Conservation (phyloP, 805 yeast genomes). For the Candida wancherniae region DNA sequence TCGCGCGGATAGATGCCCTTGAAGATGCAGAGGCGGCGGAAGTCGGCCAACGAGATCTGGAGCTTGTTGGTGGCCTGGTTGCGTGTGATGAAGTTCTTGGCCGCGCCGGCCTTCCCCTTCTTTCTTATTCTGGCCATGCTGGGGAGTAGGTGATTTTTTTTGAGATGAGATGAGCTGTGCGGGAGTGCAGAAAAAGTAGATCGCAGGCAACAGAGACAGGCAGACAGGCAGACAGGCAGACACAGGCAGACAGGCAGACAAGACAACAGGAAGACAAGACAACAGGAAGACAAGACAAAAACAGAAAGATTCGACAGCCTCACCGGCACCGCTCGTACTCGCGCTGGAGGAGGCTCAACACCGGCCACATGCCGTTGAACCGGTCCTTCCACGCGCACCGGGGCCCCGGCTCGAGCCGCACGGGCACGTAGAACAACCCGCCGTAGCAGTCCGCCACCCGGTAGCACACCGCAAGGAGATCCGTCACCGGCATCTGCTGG, state of each 20-base stretch:
- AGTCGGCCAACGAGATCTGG: conserved; percentile 93
- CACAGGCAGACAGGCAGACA: background rate
- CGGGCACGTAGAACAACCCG: conserved; percentile 24
- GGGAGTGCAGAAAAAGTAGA: background rate
- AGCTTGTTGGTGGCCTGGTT: conserved; percentile 89
- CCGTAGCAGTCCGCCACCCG: conserved; percentile 21
- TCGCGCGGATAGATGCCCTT: conserved; percentile 98
- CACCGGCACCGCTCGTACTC: conserved; percentile 10
- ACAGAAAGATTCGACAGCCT: background rate
- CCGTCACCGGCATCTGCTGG: conserved; percentile 23
- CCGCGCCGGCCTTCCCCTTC: conserved; percentile 83
- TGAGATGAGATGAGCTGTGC: too few relatives aligned
- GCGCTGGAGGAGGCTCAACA: conserved; percentile 18
- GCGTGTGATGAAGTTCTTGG: conserved; percentile 87
- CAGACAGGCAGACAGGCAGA: background rate
- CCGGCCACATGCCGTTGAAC: conserved; percentile 27
- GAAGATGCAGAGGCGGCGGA: conserved; percentile 94
- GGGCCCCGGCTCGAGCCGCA: conserved; percentile 2
- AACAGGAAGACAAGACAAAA: background rate
- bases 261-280: background rate
- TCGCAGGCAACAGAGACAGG: background rate
- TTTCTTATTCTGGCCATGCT: conserved; percentile 66
- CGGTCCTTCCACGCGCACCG: conserved; percentile 18
- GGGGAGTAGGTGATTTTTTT: too few relatives aligned
- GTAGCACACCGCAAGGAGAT: conserved; percentile 21